phyloP scores from a whole-genome alignment of 306 rosid species.

The Delonix regia region DNA sequence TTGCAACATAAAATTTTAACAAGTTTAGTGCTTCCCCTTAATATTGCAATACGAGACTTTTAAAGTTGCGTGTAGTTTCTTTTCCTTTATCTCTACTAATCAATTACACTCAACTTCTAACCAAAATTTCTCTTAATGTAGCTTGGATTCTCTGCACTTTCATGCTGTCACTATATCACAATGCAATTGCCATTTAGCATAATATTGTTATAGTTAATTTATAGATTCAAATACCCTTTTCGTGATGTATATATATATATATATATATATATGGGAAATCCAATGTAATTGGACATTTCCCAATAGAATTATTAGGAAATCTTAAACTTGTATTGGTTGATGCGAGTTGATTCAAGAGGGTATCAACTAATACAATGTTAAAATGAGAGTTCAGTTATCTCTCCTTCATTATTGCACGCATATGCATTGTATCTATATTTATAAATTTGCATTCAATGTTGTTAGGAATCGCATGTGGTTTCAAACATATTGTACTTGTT shows the following conservation, averaged over 20 bases:
- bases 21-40: neutral
- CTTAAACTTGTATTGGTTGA: constrained; percentile 38
- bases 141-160: neutral
- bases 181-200: neutral
- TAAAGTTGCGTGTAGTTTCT: neutral
- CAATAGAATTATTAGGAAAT: neutral
- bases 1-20: too few relatives aligned
- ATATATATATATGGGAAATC: neutral
- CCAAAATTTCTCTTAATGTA: constrained; percentile 30
- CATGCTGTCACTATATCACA: neutral
- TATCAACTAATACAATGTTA: constrained; percentile 23
- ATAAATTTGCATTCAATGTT: too few relatives aligned
- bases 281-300: neutral
- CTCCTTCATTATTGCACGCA: too few relatives aligned
- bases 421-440: too few relatives aligned
- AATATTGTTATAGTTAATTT: neutral
- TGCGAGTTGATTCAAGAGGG: constrained; percentile 47
- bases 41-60: neutral
- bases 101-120: neutral
- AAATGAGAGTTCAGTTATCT: too few relatives aligned
- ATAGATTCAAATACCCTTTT: neutral
- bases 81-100: neutral
- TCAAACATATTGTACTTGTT: too few relatives aligned
- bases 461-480: too few relatives aligned
- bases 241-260: too few relatives aligned